These are phyloP conservation scores for Capronia epimyces DNA, from an alignment of 2,329 filamentous ascomycete species.

Conservation along the genomic window DNA sequence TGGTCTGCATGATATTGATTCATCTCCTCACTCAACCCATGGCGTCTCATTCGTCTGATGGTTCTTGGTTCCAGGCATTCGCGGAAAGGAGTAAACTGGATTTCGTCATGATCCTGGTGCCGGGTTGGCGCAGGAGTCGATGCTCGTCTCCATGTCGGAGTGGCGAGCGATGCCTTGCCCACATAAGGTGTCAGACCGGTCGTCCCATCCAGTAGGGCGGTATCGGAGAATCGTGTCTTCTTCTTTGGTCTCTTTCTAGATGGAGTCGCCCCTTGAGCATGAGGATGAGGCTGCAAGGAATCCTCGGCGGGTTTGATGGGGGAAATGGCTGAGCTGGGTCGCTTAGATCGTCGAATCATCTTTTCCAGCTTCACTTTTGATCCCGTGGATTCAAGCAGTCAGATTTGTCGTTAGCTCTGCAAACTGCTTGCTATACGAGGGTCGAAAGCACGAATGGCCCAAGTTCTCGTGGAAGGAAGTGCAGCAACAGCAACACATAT, in stretches of 20 bases:
- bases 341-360: slow-evolving; percentile 22
- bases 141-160: slow-evolving; percentile 24
- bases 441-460: no score
- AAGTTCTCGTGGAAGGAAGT: no score
- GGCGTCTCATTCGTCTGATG: slow-evolving; percentile 41
- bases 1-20: slow-evolving; percentile 42
- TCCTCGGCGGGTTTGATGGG: slow-evolving; percentile 18
- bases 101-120: slow-evolving; percentile 29
- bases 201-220: slow-evolving; percentile 30
- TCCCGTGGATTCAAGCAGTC: no score
- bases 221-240: slow-evolving; percentile 44
- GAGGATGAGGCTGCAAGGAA: not conserved
- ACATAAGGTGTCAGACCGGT: slow-evolving; percentile 45
- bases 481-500: no score
- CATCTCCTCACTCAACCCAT: slow-evolving; percentile 45
- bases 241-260: slow-evolving; percentile 33
- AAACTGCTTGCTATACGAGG: not conserved
- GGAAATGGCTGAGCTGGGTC: slow-evolving; percentile 23
- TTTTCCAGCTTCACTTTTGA: no score
- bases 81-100: slow-evolving; percentile 44
- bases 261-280: no score
- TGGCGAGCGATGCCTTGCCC: slow-evolving; percentile 36
- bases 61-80: slow-evolving; percentile 41
- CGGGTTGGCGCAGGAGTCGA: slow-evolving; percentile 31
- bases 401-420: no score